A percentile compares a stretch with the other conserved stretches of the same genome.
Conservation (phyloP, 208 protist species). For the Leishmania guyanensis region DNA sequence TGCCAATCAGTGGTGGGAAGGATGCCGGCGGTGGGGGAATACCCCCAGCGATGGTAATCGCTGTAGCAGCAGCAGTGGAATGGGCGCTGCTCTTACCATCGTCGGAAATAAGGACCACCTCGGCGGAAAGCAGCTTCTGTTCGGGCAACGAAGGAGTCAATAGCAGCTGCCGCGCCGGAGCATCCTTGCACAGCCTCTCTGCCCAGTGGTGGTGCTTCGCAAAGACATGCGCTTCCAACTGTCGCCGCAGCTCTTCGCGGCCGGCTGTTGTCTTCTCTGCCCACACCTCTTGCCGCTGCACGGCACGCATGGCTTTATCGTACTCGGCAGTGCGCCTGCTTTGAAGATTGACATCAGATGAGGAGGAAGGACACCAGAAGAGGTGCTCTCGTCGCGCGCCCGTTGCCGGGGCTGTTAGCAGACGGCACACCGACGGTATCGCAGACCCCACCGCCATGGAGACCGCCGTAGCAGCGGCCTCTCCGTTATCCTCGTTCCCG, state of each 20-base stretch:
- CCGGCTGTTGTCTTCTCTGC: neutral
- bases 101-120: neutral
- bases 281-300: conserved; percentile 10
- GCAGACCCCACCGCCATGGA: neutral
- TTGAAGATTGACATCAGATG: neutral
- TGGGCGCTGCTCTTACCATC: neutral
- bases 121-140: neutral
- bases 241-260: conserved; percentile 2
- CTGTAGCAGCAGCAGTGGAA: neutral
- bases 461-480: neutral
- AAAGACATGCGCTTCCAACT: neutral
- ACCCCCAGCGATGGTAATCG: neutral
- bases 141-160: neutral
- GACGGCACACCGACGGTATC: neutral
- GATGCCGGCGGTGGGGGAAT: neutral
- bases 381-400: neutral
- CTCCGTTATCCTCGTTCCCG: neutral
- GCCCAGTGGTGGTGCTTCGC: neutral
- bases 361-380: neutral
- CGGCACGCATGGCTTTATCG: neutral
- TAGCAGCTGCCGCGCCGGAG: neutral
- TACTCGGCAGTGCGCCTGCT: neutral
- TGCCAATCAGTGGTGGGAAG: neutral
- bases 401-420: neutral
- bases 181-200: neutral